Base-by-base conservation (phyloP, 116 monocot species). In the Cymodocea nodosa region DNA sequence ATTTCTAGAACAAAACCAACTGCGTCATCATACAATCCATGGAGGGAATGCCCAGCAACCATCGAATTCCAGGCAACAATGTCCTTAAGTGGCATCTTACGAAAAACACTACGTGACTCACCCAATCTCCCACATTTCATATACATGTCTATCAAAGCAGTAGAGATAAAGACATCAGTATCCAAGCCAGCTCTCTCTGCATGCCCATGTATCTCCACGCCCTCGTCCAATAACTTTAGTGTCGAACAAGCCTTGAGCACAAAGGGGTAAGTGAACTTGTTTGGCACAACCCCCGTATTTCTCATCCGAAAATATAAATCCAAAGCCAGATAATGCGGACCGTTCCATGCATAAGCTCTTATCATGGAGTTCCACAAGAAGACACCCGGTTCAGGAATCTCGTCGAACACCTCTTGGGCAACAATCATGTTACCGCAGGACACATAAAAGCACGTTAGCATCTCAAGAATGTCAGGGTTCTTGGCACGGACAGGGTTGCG, bases 231-330 rank as follows among this genome's bases (percentile, higher is more conserved):
- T 5, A 76, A 79, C 40, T 69, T 56, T 9, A 85, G 66, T 58
- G 64, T 68, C 5, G 86, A 83, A 49, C 86, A 90, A 1, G 90
- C 90, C 69, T 90, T 86, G 64, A 90, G 83, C 6, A 78, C 79
- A 52, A 86, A 86, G 5, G 86, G 86, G 71, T 81, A 90, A 2
- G 90, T 86, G 74, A 83, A 86, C 63, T 86, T 90, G 62, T 90
- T 84, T 35, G 86, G 83, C 37, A 23, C 37, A 15, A 77, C 44
- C 22, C 83, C 77, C 2, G 44, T 69, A 20, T 17, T 36, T 23
- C 76, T 49, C 83, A 90, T 84, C 12, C 44, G 24, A 49, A 71
- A 60, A 72, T 84, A 90, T 4, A 86, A 70, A 5, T 83, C 65
- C 2, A 86, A 18, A 35, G 81, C 79, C 19, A 23, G 48, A 53